Evolutionary conservation across 2,329 filamentous ascomycete species (phyloP), one percentile per base, ranked within the genome.

Genomic region (Colletotrichum caudatum): DNA sequence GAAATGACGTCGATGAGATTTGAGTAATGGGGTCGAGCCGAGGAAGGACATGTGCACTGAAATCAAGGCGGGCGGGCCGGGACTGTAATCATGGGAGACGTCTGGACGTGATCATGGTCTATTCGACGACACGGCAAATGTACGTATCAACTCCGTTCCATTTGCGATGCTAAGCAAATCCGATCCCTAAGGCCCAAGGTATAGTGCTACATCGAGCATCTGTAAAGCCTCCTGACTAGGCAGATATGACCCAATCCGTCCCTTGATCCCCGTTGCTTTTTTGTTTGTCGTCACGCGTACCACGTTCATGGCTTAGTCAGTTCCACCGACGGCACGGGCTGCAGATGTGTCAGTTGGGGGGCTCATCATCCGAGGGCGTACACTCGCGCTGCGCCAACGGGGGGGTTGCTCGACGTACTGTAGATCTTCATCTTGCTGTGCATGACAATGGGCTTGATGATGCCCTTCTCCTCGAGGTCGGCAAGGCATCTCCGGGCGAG

Each of bases 371-470:
- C 12, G 8, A 29, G 39, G 16, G 39, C 62, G 35, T 62, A 54
- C 20, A 12, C 23, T 33, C 11, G n/a, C 23, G 18, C 23, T 16
- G 41, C 23, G 9, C 18, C 35, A 37, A 39, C 2, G 7, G 6
- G 16, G 2, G 5, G 33, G 39, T 41, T 20, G 18, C 14, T 64
- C 23, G 75, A 82, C 88, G 74, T 89, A 90, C 88, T 99, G 93
- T 98, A 99, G 89, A 99, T 97, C 90, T 92, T 94, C 91, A 97
- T 92, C 90, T 95, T 96, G 89, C 92, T 95, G 91, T 99, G 97
- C 78, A 90, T 91, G 78, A 98, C 94, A 80, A 99, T 90, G 87
- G 97, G 95, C 92, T 96, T 97, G 89, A 99, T 99, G 86, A 94
- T 90, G 80, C 95, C 96, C 91, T 95, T 96, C 90, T 97, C 94